Evolutionary conservation across 257 asterid species (phyloP), one percentile per base, ranked within the genome.

Genomic region (Lycium ferocissimum): DNA sequence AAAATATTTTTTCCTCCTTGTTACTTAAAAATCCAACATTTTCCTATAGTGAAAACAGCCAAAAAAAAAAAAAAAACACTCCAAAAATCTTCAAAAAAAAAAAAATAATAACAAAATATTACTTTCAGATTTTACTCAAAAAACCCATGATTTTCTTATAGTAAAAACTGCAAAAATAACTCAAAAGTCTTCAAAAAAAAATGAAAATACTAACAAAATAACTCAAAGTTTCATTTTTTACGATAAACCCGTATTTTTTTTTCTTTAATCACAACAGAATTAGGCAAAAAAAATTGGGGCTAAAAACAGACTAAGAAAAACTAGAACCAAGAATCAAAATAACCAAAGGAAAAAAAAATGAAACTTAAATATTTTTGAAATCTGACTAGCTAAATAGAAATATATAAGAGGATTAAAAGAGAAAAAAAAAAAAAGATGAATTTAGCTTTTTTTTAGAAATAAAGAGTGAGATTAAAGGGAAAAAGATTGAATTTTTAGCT

Each of bases 21-120:
- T 26, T 51, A 82, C 83, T 89, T 89, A 92, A 87, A 85, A 90
- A 3, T 86, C 87, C 90, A 90, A 90, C 54, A 65, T 79, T 85
- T 40, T 84, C 82, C 72, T 54, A 9, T 11, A 67, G 37, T 56
- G 22, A 20, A 58, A 62, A 62, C 15, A 54, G 69, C 37, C n/a
- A n/a, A n/a, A n/a, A n/a, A n/a, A n/a, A n/a, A n/a, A 26, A 26
- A 8, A 62, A 62, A 8, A 61, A 8, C 2, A 20, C 37, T 20
- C 69, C 26, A 75, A 66, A 84, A 86, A 56, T 56, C n/a, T 56
- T 56, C 20, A 78, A 15, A 6, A 35, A 6, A 35, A 58, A 3
- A 56, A 45, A 79, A 84, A 70, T 12, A n/a, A n/a, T 54, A 9
- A 53, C 61, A 54, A 18, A 35, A 9, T 26, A 26, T 26, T 26